A percentile compares a stretch with the other conserved stretches of the same genome.
These are phyloP conservation scores for Talaromyces sp. DNA, from an alignment of 2,329 filamentous ascomycete genomes.

Conservation along the genomic window DNA sequence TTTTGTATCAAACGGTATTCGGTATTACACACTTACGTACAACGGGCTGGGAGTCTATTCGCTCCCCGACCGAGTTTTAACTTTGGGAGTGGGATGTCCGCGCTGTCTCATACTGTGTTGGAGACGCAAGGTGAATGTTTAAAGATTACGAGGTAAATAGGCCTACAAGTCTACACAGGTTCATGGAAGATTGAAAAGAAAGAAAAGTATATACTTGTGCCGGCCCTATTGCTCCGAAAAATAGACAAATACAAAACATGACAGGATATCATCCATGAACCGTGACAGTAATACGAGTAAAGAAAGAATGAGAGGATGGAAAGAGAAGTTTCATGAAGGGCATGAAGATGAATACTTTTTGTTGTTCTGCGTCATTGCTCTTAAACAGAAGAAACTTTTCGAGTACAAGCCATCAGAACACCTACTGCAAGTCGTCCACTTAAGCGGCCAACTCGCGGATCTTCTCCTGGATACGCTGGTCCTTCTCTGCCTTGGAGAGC, in stretches of 20 bases:
- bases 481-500: constrained; percentile 78
- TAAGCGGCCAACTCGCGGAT: constrained; percentile 69
- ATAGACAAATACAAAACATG: constrained; percentile 23
- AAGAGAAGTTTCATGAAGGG: neutral
- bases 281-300: constrained; percentile 15
- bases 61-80: neutral
- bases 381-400: constrained; percentile 7
- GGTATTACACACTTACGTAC: constrained; percentile 2
- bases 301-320: neutral
- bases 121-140: too few relatives aligned
- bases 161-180: neutral
- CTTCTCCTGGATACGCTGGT: constrained; percentile 79
- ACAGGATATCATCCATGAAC: constrained; percentile 31
- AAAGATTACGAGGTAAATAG: too few relatives aligned
- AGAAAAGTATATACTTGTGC: constrained; percentile 18
- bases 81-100: neutral
- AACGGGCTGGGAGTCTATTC: neutral
- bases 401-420: constrained; percentile 13
- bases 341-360: constrained; percentile 8
- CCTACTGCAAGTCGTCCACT: constrained; percentile 22
- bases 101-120: neutral
- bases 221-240: constrained; percentile 31
- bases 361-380: constrained; percentile 3
- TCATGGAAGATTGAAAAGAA: neutral
- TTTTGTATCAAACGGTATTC: neutral